A percentile compares a stretch with the other conserved stretches of the same genome.
phyloP scores from a whole-genome alignment of 1,284 basidiomycete genomes.

The Filobasidium uniguttulatum region DNA sequence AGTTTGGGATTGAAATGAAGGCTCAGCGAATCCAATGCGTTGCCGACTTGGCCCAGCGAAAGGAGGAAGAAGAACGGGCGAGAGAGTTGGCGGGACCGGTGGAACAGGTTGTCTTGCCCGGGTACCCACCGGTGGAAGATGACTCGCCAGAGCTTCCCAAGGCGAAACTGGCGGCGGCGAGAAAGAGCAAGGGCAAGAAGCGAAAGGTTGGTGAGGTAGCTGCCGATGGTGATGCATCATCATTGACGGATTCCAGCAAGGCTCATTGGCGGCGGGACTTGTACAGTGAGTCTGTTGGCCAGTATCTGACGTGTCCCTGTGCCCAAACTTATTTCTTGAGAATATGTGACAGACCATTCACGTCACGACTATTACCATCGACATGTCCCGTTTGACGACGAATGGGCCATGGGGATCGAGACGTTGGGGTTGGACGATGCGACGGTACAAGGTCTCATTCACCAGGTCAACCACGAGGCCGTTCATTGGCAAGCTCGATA shows the following conservation, averaged over 20 bases:
- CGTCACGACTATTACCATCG: no score
- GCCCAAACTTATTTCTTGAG: no score
- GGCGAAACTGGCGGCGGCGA: conserved; percentile 2
- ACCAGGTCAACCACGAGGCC: conserved; percentile 10
- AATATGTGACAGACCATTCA: no score
- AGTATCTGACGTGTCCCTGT: no score
- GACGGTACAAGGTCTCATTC: conserved; percentile 4
- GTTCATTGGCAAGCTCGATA: background rate
- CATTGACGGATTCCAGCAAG: background rate
- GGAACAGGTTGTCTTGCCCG: no score
- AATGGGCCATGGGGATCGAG: conserved; percentile 9
- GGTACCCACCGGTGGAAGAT: background rate
- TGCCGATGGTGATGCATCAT: conserved; percentile 7
- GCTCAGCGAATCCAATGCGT: conserved; percentile 10
- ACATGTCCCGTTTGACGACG: conserved; percentile 2
- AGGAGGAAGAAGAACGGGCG: conserved; percentile 5
- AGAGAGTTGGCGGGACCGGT: background rate
- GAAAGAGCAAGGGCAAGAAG: conserved; percentile 4
- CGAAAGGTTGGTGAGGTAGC: conserved; percentile 1
- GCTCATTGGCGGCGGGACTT: no score
- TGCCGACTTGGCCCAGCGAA: conserved; percentile 9
- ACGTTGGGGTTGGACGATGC: conserved; percentile 10
- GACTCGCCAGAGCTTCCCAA: background rate
- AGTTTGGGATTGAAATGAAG: conserved; percentile 14
- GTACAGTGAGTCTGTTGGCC: no score